Evolutionary conservation across 768 basidiomycete species (phyloP), one percentile per base, ranked within the genome.

Genomic region (Trametes villosa): DNA sequence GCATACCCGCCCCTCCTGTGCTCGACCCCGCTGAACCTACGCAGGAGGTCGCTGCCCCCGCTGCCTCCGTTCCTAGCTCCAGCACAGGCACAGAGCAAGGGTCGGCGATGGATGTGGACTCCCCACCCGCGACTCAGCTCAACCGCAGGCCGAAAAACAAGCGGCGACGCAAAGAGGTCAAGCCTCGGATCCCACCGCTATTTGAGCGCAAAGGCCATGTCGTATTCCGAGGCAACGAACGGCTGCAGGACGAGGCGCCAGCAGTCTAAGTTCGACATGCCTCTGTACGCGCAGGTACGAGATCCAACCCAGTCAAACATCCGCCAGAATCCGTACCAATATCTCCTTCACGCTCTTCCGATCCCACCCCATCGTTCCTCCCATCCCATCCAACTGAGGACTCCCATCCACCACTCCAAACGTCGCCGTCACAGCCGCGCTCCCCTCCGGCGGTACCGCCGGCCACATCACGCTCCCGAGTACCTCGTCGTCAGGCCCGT

Each of bases 401-500:
- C 56, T 57, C 0, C 38, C 56, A 27, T 49, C 47, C 34, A 36
- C 34, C 4, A 34, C 65, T 24, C 67, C 62, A 38, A 38, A 36
- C 30, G 45, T 38, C 15, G 36, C 51, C 26, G 55, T 42, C 53
- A 51, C 55, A 48, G 48, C 62, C 20, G 57, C 36, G 17, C 31
- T 30, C 52, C 52, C 49, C 8, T 54, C 50, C 49, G 64, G 64
- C 45, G 41, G 49, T 29, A 74, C 75, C 15, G 87, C 88, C 29
- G 86, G 84, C 67, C 80, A 86, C 60, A 87, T 70, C 3, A 83
- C 79, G 60, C 89, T 84, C 9, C 83, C 83, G 57, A 92, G 71
- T 3, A 91, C 73, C 69, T 92, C 88, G 59, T 91, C 88, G 59
- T 84, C 78, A 1, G 88, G 88, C 1, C 88, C 84, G 69, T 86